phyloP scores from a whole-genome alignment of 129 eudicot species.

The Artemisia annua region DNA sequence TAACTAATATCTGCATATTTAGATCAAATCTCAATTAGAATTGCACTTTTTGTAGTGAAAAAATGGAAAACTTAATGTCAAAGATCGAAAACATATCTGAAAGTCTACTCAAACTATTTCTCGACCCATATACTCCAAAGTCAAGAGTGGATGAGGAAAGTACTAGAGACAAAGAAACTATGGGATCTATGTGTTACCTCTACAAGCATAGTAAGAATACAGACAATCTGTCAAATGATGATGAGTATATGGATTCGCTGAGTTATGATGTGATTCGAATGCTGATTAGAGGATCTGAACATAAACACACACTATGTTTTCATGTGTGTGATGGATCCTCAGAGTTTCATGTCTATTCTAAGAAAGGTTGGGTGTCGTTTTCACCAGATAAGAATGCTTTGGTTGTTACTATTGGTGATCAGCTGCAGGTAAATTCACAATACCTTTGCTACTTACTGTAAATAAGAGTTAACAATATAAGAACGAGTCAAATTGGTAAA shows the following conservation, averaged over 20 bases:
- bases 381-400: conserved; percentile 42
- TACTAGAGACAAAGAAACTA: conserved; percentile 21
- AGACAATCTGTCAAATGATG: conserved; percentile 14
- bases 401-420: conserved; percentile 75
- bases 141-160: conserved; percentile 21
- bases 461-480: background rate
- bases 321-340: conserved; percentile 65
- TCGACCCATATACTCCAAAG: conserved; percentile 8
- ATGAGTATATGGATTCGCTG: conserved; percentile 31
- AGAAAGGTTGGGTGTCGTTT: conserved; percentile 85
- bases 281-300: conserved; percentile 80
- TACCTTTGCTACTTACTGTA: background rate
- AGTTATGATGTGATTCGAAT: conserved; percentile 75
- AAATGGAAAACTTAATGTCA: conserved; percentile 47
- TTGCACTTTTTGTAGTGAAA: conserved; percentile 36
- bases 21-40: background rate
- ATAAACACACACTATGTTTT: conserved; percentile 63
- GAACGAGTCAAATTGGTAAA: background rate
- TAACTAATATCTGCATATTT: too few species aligned
- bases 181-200: conserved; percentile 51
- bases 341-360: conserved; percentile 85
- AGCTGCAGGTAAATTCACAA: conserved; percentile 59
- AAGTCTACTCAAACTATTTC: conserved; percentile 34
- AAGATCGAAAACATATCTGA: conserved; percentile 47
- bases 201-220: conserved; percentile 44